Evolutionary conservation across 805 yeast genomes (phyloP).

Genomic region (Candida michaelii): DNA sequence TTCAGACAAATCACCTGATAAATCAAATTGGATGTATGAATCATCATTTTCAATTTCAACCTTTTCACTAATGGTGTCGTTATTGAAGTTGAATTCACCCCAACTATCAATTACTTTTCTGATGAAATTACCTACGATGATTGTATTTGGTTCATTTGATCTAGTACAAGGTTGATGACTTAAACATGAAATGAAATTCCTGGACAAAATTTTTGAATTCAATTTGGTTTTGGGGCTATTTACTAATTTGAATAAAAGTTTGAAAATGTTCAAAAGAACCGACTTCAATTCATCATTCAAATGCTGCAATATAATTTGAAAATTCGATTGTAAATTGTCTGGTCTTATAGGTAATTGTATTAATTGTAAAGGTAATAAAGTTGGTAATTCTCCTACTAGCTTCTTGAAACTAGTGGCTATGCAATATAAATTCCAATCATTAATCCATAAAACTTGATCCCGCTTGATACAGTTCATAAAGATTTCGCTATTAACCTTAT

Average conservation of each 20-base stretch:
- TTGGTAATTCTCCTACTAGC: slow-evolving; percentile 53
- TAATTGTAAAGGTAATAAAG: slow-evolving; percentile 51
- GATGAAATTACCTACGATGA: slow-evolving; percentile 54
- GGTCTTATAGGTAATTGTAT: slow-evolving; percentile 56
- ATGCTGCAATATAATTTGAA: slow-evolving; percentile 12
- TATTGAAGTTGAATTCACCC: slow-evolving; percentile 17
- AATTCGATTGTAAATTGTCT: slow-evolving; percentile 32
- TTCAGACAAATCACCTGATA: slow-evolving; percentile 22
- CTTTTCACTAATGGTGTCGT: slow-evolving; percentile 11
- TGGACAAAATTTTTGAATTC: slow-evolving; percentile 39
- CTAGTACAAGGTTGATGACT: slow-evolving; percentile 47
- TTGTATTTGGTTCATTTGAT: slow-evolving; percentile 45
- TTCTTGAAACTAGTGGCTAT: slow-evolving; percentile 48
- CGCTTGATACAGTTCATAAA: slow-evolving; percentile 51
- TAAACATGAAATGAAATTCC: slow-evolving; percentile 53
- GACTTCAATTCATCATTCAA: slow-evolving; percentile 10
- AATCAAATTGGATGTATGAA: slow-evolving; percentile 34
- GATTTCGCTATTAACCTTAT: slow-evolving; percentile 45
- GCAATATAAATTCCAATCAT: slow-evolving; percentile 56
- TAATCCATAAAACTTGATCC: slow-evolving; percentile 52
- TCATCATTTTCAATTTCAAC: slow-evolving; percentile 19
- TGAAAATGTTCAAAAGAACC: slow-evolving; percentile 41
- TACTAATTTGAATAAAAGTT: slow-evolving; percentile 38
- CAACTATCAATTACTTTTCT: slow-evolving; percentile 54
- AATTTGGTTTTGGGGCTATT: slow-evolving; percentile 43